Evolutionary conservation across 805 yeast species (phyloP).

Genomic region (Metschnikowia koreensis): DNA sequence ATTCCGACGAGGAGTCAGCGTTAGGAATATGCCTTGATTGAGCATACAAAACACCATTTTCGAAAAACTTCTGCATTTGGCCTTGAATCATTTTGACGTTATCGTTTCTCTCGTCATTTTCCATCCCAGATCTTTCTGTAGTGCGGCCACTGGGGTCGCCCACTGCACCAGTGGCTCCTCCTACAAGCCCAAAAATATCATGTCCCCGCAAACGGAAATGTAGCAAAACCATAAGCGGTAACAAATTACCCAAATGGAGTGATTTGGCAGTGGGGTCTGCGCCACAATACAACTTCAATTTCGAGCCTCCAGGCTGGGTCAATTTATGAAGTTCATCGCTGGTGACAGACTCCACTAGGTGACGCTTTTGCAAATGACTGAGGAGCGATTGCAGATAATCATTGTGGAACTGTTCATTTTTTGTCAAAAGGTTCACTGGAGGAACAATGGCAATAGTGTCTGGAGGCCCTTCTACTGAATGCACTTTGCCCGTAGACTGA

Average conservation of each 20-base stretch:
- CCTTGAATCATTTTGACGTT: conserved; percentile 59
- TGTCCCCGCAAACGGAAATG: conserved; percentile 88
- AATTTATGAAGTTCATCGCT: conserved; percentile 36
- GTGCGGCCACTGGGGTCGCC: conserved; percentile 96
- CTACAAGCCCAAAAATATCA: conserved; percentile 76
- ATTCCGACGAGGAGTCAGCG: conserved; percentile 6
- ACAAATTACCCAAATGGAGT: conserved; percentile 83
- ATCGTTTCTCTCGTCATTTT: conserved; percentile 44
- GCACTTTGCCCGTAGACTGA: conserved; percentile 8
- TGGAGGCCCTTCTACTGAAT: conserved; percentile 21
- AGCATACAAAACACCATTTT: conserved; percentile 63
- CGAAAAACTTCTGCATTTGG: conserved; percentile 64
- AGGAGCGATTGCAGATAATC: conserved; percentile 33
- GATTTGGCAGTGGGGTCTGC: conserved; percentile 95
- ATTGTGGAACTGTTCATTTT: conserved; percentile 16
- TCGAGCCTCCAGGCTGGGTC: conserved; percentile 27
- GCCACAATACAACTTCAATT: conserved; percentile 77
- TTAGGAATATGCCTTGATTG: conserved; percentile 43
- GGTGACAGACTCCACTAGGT: conserved; percentile 39
- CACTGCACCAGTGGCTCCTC: conserved; percentile 93
- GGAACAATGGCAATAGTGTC: conserved; percentile 42
- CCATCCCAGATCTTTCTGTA: conserved; percentile 67
- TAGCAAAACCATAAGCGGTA: conserved; percentile 80
- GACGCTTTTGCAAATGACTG: conserved; percentile 36
- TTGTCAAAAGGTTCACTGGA: conserved; percentile 27